Percentiles rank a stretch among this genome's conserved stretches.
Conservation (phyloP, 257 asterid genomes). For the Cruciata laevipes region DNA sequence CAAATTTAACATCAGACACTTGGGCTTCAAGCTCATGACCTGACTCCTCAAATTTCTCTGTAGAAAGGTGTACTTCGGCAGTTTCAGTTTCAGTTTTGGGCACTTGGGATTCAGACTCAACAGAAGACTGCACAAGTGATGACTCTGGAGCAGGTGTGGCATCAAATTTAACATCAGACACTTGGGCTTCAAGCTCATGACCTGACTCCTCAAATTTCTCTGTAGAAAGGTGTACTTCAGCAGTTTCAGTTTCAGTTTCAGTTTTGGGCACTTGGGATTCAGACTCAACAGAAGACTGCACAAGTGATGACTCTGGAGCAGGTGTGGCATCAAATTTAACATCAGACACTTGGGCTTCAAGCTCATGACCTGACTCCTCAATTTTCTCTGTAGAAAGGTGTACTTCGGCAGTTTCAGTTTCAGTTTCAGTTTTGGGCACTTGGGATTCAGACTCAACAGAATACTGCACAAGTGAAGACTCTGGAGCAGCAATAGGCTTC, state of each 20-base stretch:
- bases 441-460: slow-evolving; percentile 20
- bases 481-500: slow-evolving; percentile 21
- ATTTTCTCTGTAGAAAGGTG: background rate
- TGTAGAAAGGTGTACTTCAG: background rate
- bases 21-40: background rate
- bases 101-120: slow-evolving; percentile 16
- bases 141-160: slow-evolving; percentile 24
- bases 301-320: slow-evolving; percentile 23
- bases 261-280: slow-evolving; percentile 14
- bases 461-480: slow-evolving; percentile 23
- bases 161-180: slow-evolving; percentile 21
- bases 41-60: background rate
- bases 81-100: background rate
- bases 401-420: background rate
- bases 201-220: background rate
- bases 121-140: slow-evolving; percentile 23
- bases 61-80: background rate
- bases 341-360: slow-evolving; percentile 11
- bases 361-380: background rate
- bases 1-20: slow-evolving; percentile 20
- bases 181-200: background rate
- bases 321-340: slow-evolving; percentile 20
- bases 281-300: slow-evolving; percentile 18
- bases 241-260: background rate
- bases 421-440: background rate